A percentile compares a stretch with the other conserved stretches of the same genome.
These are phyloP conservation scores for Aureobasidium sp. DNA, from an alignment of 2,329 filamentous ascomycete genomes.

Conservation along the genomic window DNA sequence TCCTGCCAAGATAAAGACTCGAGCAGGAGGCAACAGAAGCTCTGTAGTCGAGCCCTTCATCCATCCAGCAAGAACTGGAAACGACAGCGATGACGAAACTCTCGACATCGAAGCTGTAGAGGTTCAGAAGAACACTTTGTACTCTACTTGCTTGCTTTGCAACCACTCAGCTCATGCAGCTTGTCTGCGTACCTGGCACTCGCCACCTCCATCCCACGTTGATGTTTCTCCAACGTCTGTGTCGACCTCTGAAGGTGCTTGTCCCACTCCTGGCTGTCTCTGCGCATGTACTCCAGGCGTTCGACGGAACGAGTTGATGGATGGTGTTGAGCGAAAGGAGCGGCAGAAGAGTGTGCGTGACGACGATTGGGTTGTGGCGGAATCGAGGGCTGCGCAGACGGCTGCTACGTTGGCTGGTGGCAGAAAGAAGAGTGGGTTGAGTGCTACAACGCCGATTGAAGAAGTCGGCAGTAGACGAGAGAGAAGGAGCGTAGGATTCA, in stretches of 20 bases:
- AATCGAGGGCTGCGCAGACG: background rate
- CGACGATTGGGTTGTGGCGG: slow-evolving; percentile 1
- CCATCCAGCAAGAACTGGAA: background rate
- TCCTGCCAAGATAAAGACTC: slow-evolving; percentile 23
- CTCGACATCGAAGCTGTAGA: background rate
- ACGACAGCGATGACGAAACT: background rate
- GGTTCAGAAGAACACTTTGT: slow-evolving; percentile 31
- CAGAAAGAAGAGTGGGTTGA: background rate
- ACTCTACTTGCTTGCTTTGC: slow-evolving; percentile 52
- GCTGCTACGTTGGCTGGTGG: slow-evolving; percentile 1
- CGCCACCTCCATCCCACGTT: background rate
- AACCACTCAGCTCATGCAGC: slow-evolving; percentile 52
- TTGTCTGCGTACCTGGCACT: slow-evolving; percentile 50
- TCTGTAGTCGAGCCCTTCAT: background rate
- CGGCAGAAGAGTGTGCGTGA: slow-evolving; percentile 4
- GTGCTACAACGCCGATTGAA: slow-evolving; percentile 1
- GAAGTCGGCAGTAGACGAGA: slow-evolving; percentile 21
- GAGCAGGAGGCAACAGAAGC: slow-evolving; percentile 3
- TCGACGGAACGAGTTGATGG: background rate
- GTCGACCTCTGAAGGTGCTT: slow-evolving; percentile 1
- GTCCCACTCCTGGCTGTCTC: slow-evolving; percentile 2
- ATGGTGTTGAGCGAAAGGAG: background rate
- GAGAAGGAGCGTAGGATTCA: slow-evolving; percentile 20
- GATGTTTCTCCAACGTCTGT: background rate
- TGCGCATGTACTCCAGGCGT: slow-evolving; percentile 10